A percentile compares a stretch with the other conserved stretches of the same genome.
Evolutionary conservation across 805 yeast species (phyloP).

Genomic region (Wickerhamiella sergipiensis): DNA sequence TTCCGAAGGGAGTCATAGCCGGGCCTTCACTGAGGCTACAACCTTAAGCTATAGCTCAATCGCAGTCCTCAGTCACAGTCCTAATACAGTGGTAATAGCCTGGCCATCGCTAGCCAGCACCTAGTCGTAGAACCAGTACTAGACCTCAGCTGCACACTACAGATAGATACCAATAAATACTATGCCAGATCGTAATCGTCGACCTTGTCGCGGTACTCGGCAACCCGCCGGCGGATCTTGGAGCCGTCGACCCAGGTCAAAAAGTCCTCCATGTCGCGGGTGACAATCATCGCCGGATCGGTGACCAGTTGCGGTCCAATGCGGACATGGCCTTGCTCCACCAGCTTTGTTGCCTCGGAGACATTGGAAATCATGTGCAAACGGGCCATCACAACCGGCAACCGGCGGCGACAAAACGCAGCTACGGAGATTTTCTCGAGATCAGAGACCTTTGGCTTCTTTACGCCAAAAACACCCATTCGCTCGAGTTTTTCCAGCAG

Average conservation of each 20-base stretch:
- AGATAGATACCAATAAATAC: constrained; percentile 4
- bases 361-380: constrained; percentile 86
- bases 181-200: constrained; percentile 43
- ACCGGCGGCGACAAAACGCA: constrained; percentile 80
- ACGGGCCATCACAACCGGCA: constrained; percentile 90
- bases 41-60: too few species aligned
- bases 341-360: constrained; percentile 74
- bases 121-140: too few species aligned
- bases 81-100: too few species aligned
- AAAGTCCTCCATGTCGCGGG: constrained; percentile 90
- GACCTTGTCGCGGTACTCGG: constrained; percentile 63
- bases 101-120: too few species aligned
- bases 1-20: neutral
- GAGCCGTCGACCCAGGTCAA: constrained; percentile 96
- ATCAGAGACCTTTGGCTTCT: constrained; percentile 74
- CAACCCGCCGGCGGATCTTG: constrained; percentile 79
- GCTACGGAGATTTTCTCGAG: constrained; percentile 86
- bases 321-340: constrained; percentile 95
- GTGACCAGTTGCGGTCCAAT: constrained; percentile 94
- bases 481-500: constrained; percentile 73
- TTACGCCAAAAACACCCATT: constrained; percentile 80
- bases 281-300: constrained; percentile 88
- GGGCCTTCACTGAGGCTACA: too few species aligned
- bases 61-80: too few species aligned
- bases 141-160: too few species aligned